Conservation (phyloP, 2,329 filamentous ascomycete species). For the Ceratocystis papillata region DNA sequence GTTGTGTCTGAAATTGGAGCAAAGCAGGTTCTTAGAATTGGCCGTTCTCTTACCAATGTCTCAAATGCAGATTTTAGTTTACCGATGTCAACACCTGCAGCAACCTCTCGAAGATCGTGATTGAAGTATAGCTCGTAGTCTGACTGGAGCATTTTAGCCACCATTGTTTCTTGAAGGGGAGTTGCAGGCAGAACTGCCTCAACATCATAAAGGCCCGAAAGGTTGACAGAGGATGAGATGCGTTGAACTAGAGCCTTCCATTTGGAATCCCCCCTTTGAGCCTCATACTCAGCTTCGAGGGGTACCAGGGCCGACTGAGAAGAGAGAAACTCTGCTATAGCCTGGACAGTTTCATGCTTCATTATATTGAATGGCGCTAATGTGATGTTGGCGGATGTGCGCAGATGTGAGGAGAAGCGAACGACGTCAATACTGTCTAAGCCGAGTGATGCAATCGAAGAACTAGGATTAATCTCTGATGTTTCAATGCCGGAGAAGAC, state of each 20-base stretch:
- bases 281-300: constrained; percentile 26
- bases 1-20: constrained; percentile 50
- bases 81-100: constrained; percentile 41
- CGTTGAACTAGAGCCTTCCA: background rate
- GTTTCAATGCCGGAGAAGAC: constrained; percentile 45
- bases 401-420: constrained; percentile 65
- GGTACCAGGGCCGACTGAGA: background rate
- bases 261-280: background rate
- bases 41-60: constrained; percentile 46
- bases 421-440: constrained; percentile 89
- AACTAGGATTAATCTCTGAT: constrained; percentile 43
- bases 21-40: constrained; percentile 69
- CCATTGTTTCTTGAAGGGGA: constrained; percentile 75
- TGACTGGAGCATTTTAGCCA: constrained; percentile 69
- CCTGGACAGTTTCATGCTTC: constrained; percentile 55
- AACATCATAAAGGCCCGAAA: constrained; percentile 29
- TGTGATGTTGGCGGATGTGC: constrained; percentile 40
- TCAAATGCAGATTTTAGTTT: constrained; percentile 52
- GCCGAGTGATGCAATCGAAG: constrained; percentile 68
- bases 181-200: constrained; percentile 62
- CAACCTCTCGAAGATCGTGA: constrained; percentile 61
- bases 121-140: constrained; percentile 73
- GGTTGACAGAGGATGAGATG: background rate
- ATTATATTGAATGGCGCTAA: constrained; percentile 69
- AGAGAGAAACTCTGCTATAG: constrained; percentile 36